A percentile compares a stretch with the other conserved stretches of the same genome.
Evolutionary conservation across 495 filamentous ascomycete genomes (phyloP).

Genomic region (Cairneyella variabilis): DNA sequence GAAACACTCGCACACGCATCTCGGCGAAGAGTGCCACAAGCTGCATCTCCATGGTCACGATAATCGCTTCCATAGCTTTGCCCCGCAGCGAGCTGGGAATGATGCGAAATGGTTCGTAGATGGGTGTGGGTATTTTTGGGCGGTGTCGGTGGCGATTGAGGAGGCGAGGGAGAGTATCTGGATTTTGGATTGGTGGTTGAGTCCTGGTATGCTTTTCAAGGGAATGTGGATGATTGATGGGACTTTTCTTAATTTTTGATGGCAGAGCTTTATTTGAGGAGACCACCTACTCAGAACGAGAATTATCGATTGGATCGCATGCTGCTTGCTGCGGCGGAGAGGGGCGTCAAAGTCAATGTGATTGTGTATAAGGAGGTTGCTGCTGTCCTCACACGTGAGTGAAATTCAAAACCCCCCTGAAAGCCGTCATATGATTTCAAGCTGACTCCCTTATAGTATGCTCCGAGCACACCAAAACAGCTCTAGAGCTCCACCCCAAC

Average conservation of each 20-base stretch:
- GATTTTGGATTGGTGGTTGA: slow-evolving; percentile 74
- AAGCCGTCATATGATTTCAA: background rate
- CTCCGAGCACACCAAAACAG: slow-evolving; percentile 73
- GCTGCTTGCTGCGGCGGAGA: slow-evolving; percentile 80
- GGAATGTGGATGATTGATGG: background rate
- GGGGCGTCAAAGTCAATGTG: slow-evolving; percentile 82
- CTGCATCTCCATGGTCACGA: slow-evolving; percentile 37
- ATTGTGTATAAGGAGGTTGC: slow-evolving; percentile 97
- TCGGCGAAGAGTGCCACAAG: slow-evolving; percentile 28
- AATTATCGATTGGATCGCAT: slow-evolving; percentile 86
- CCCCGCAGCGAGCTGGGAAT: slow-evolving; percentile 68
- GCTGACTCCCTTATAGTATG: slow-evolving; percentile 16
- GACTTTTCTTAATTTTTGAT: slow-evolving; percentile 31
- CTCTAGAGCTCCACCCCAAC: slow-evolving; percentile 74
- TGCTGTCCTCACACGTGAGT: slow-evolving; percentile 80
- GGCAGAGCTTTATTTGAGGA: slow-evolving; percentile 83
- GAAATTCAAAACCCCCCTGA: background rate
- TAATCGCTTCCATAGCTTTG: slow-evolving; percentile 80
- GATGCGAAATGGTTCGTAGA: slow-evolving; percentile 96
- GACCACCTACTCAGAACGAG: slow-evolving; percentile 78
- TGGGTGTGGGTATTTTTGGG: slow-evolving; percentile 88
- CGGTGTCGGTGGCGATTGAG: slow-evolving; percentile 80
- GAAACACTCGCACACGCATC: slow-evolving; percentile 38
- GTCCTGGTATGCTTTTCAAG: slow-evolving; percentile 14
- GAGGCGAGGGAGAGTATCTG: slow-evolving; percentile 80